Evolutionary conservation across 257 asterid species (phyloP), one percentile per base, ranked within the genome.

Genomic region (Rubia yunnanensis): DNA sequence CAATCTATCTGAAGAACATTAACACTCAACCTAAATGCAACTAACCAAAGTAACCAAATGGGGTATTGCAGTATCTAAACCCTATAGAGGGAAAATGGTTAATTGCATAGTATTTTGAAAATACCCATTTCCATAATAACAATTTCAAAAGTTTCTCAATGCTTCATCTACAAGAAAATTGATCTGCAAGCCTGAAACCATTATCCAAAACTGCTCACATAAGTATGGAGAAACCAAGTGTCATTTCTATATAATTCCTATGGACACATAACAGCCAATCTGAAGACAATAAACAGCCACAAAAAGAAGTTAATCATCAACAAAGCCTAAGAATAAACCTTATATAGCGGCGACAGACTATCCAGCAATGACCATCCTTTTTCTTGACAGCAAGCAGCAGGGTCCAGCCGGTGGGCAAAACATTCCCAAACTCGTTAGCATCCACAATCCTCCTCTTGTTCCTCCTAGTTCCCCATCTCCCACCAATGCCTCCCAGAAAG

Each of bases 391-490:
- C 68, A 31, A 92, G 87, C 77, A 71, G 67, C 59, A 89, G 86
- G 76, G 80, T 81, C 96, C 96, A 92, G 34, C 96, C 95, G 63
- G 71, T 63, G 1, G 95, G 98, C 78, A 92, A 77, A 24, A 63
- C 74, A 32, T 72, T 68, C 67, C 98, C 98, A 14, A 92, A 86
- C 69, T 78, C 80, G 18, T 76, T 63, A 3, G 95, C 96, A 66
- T 92, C 89, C 50, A 82, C 96, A 59, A 82, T 79, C 85, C 88
- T 84, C 83, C 75, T 92, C 84, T 81, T 92, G 85, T 68, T 85
- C 71, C 94, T 82, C 79, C 84, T 81, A 72, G 88, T 91, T 46
- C 87, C 91, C 96, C 96, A 92, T 68, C 79, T 72, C 73, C 96
- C 98, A 53, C 62, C 72, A 87, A 73, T 34, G 84, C 87, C 54